Conservation (phyloP, 148 eudicot genomes). For the Agrostemma githago region DNA sequence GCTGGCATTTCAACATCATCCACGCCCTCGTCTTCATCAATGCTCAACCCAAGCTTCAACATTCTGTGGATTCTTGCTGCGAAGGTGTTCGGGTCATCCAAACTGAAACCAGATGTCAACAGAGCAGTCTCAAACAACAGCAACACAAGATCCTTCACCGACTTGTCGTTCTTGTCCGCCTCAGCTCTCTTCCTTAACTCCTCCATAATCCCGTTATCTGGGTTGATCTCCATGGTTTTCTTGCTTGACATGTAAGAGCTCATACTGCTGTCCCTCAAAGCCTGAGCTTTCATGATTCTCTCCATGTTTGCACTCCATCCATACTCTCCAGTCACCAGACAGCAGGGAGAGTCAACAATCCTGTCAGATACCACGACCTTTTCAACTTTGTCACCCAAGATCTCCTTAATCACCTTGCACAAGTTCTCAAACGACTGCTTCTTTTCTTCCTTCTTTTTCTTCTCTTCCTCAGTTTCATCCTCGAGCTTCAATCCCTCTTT, state of each 20-base stretch:
- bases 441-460: conserved; percentile 70
- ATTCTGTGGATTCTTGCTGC: conserved; percentile 79
- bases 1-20: conserved; percentile 71
- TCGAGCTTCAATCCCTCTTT: conserved; percentile 85
- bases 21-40: conserved; percentile 58
- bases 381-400: conserved; percentile 75
- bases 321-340: conserved; percentile 85
- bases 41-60: conserved; percentile 81
- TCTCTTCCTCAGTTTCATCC: conserved; percentile 80
- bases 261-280: conserved; percentile 84
- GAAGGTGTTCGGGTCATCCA: conserved; percentile 73
- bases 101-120: conserved; percentile 76
- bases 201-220: conserved; percentile 87
- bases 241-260: conserved; percentile 87
- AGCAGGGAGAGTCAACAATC: conserved; percentile 87
- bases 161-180: conserved; percentile 87
- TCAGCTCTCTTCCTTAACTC: conserved; percentile 86
- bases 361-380: conserved; percentile 84
- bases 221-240: conserved; percentile 94
- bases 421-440: conserved; percentile 75
- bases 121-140: conserved; percentile 79
- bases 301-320: conserved; percentile 97
- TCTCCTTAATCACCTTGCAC: conserved; percentile 84
- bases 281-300: conserved; percentile 94
- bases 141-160: conserved; percentile 76